Evolutionary conservation across 2,329 filamentous ascomycete genomes (phyloP).

Genomic region (Rutstroemia sp.): DNA sequence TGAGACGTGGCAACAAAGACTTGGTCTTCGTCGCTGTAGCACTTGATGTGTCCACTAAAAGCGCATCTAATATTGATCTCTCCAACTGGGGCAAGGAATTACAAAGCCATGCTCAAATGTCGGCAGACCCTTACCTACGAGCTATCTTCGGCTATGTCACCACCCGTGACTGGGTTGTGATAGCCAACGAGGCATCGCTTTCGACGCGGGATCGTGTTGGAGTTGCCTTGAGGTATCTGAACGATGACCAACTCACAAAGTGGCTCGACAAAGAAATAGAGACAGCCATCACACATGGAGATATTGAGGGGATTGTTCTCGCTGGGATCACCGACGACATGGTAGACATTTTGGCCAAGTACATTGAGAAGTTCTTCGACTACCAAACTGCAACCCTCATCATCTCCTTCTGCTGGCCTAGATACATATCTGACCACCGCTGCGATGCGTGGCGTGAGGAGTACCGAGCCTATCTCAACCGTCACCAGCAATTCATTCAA

Average conservation of each 20-base stretch:
- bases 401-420: conserved; percentile 64
- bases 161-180: conserved; percentile 67
- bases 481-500: conserved; percentile 65
- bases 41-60: conserved; percentile 53
- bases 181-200: conserved; percentile 66
- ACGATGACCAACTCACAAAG: conserved; percentile 52
- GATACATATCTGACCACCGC: conserved; percentile 70
- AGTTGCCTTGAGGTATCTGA: conserved; percentile 61
- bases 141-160: conserved; percentile 73
- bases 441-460: conserved; percentile 66
- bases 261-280: conserved; percentile 63
- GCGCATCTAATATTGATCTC: conserved; percentile 33
- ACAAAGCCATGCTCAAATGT: conserved; percentile 32
- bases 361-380: conserved; percentile 69
- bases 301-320: conserved; percentile 70
- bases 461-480: conserved; percentile 66
- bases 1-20: conserved; percentile 61
- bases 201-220: conserved; percentile 68
- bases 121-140: conserved; percentile 71
- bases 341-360: conserved; percentile 69
- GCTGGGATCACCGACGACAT: conserved; percentile 67
- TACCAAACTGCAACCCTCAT: conserved; percentile 73
- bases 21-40: conserved; percentile 62
- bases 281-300: conserved; percentile 55
- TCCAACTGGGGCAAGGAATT: conserved; percentile 27